A percentile compares a stretch with the other conserved stretches of the same genome.
These are phyloP conservation scores for Sphagnum magellanicum DNA, from an alignment of 228 moss, liverwort and hornwort species.

Conservation along the genomic window DNA sequence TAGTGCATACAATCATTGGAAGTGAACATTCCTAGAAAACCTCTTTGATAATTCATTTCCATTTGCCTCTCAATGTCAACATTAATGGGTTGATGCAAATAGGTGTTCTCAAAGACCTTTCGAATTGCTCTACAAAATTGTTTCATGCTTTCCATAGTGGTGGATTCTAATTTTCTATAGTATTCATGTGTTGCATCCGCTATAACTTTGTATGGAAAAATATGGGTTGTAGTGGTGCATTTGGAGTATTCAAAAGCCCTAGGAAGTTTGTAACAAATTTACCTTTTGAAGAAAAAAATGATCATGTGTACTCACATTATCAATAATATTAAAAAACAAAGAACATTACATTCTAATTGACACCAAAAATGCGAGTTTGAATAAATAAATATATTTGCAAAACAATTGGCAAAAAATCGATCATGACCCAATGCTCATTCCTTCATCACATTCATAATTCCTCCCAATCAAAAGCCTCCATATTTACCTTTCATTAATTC, in stretches of 20 bases:
- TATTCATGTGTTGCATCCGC: slow-evolving; percentile 13
- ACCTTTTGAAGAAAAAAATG: slow-evolving; percentile 1
- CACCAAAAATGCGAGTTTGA: background rate
- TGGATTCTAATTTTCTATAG: slow-evolving; percentile 1
- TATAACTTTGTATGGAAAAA: background rate
- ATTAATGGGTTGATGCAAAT: background rate
- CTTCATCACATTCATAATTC: background rate
- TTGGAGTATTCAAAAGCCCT: background rate
- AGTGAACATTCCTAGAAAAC: slow-evolving; percentile 1
- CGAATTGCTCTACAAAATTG: background rate
- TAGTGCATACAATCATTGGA: slow-evolving; percentile 3
- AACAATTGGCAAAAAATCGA: background rate
- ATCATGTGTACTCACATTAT: slow-evolving; percentile 1
- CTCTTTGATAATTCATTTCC: slow-evolving; percentile 1
- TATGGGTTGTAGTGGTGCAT: background rate
- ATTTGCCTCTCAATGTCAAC: background rate
- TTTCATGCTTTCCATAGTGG: slow-evolving; percentile 1
- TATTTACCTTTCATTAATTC: background rate
- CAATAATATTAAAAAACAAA: slow-evolving; percentile 1
- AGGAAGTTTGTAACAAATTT: background rate
- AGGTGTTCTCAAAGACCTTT: background rate
- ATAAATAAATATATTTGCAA: background rate
- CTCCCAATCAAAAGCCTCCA: background rate
- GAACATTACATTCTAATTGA: background rate
- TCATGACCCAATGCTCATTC: background rate